phyloP scores from a whole-genome alignment of 192 early-diverging fungal genomes.

The Coemansia sp. region DNA sequence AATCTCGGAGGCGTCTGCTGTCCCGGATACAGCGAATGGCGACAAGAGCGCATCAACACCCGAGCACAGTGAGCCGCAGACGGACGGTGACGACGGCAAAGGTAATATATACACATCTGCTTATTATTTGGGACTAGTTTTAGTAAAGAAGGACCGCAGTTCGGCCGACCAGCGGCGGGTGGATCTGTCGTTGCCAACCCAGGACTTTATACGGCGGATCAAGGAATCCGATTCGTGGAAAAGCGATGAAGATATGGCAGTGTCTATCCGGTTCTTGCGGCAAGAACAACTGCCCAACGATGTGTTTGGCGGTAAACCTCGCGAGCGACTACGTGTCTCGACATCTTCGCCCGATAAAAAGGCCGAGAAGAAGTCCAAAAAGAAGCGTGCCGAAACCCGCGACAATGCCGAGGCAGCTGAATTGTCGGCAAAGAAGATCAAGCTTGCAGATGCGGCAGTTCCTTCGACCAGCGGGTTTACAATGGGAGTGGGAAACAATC shows the following conservation, averaged over 20 bases:
- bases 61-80: neutral
- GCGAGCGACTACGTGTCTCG: constrained; percentile 19
- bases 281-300: constrained; percentile 46
- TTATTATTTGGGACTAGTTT: constrained; percentile 86
- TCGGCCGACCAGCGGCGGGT: constrained; percentile 60
- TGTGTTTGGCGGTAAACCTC: constrained; percentile 38
- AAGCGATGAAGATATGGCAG: constrained; percentile 35
- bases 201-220: constrained; percentile 81
- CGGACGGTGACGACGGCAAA: neutral
- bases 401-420: neutral
- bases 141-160: constrained; percentile 59
- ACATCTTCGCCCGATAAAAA: constrained; percentile 3
- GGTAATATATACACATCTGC: constrained; percentile 60
- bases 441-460: constrained; percentile 20
- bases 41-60: constrained; percentile 1
- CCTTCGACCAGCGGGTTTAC: constrained; percentile 47
- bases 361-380: constrained; percentile 7
- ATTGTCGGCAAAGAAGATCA: constrained; percentile 26
- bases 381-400: neutral
- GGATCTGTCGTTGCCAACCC: constrained; percentile 78
- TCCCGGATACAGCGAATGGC: neutral
- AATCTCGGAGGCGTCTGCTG: neutral
- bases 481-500: neutral
- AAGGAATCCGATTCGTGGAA: constrained; percentile 50
- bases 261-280: constrained; percentile 41